Evolutionary conservation across 2,329 filamentous ascomycete genomes (phyloP).

Genomic region (Alternaria hordeiaustralica): DNA sequence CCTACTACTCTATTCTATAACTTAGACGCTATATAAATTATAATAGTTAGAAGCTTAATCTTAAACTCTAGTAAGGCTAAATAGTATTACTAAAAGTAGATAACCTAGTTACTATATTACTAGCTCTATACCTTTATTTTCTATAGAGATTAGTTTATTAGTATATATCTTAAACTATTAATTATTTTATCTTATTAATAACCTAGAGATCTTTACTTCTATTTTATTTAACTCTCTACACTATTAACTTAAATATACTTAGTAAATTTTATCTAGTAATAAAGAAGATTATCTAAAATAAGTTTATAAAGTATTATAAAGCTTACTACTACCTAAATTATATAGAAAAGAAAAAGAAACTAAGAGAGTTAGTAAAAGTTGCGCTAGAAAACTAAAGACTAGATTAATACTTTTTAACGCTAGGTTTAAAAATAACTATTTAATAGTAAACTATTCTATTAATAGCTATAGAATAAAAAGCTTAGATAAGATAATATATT

Average conservation of each 20-base stretch:
- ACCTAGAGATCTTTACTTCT: not conserved
- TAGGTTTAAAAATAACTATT: conserved; percentile 8
- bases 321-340: not conserved
- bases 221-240: not conserved
- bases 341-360: conserved; percentile 9
- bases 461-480: conserved; percentile 10
- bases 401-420: conserved; percentile 9
- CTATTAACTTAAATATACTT: not conserved
- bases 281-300: not conserved
- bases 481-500: conserved; percentile 4
- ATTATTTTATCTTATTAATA: not conserved
- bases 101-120: not conserved
- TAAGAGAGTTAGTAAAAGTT: conserved; percentile 8
- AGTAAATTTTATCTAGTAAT: not conserved
- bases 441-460: conserved; percentile 2
- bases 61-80: not conserved
- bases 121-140: not conserved
- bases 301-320: conserved; percentile 1
- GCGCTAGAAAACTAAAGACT: conserved; percentile 8
- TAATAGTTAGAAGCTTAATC: not conserved
- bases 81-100: not conserved
- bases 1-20: not conserved
- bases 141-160: not conserved
- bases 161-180: not conserved
- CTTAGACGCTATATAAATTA: not conserved